These are phyloP conservation scores for Lecanicillium sp. DNA, from an alignment of 2,329 filamentous ascomycete species.

Conservation along the genomic window DNA sequence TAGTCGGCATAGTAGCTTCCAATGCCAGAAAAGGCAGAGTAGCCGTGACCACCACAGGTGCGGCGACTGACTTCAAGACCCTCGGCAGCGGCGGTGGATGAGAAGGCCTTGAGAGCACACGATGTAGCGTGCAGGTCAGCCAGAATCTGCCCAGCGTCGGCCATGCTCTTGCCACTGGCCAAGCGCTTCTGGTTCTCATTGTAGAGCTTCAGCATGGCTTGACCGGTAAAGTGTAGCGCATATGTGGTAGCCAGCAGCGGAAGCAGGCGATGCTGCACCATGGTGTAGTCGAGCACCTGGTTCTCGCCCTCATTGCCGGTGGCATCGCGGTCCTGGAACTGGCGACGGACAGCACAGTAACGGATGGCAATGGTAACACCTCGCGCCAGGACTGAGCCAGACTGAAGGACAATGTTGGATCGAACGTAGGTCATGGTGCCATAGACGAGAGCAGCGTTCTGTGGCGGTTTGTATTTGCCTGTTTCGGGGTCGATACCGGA, in stretches of 20 bases:
- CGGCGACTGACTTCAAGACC: slow-evolving; percentile 67
- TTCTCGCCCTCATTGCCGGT: slow-evolving; percentile 53
- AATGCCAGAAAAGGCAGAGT: slow-evolving; percentile 68
- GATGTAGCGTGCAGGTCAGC: slow-evolving; percentile 71
- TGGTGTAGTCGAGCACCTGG: slow-evolving; percentile 72
- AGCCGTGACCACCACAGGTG: slow-evolving; percentile 71
- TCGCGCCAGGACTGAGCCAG: slow-evolving; percentile 61
- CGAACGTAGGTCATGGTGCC: slow-evolving; percentile 71
- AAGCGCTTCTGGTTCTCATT: slow-evolving; percentile 64
- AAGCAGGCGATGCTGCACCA: slow-evolving; percentile 67
- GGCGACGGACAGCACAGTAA: slow-evolving; percentile 65
- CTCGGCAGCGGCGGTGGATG: slow-evolving; percentile 63
- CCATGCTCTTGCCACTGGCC: slow-evolving; percentile 18
- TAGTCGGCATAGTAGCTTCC: slow-evolving; percentile 69
- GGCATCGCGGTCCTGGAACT: slow-evolving; percentile 69
- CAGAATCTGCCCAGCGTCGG: slow-evolving; percentile 54
- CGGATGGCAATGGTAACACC: slow-evolving; percentile 72
- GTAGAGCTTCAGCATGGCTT: slow-evolving; percentile 67
- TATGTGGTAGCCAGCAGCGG: slow-evolving; percentile 67
- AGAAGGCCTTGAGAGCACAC: slow-evolving; percentile 66
- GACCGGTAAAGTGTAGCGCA: slow-evolving; percentile 72
- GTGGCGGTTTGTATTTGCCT: slow-evolving; percentile 58
- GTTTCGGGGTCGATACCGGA: slow-evolving; percentile 60
- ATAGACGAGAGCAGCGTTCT: slow-evolving; percentile 60
- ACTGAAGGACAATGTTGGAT: slow-evolving; percentile 64